Evolutionary conservation across 305 asterid species (phyloP).

Genomic region (Plantago lanceolata): DNA sequence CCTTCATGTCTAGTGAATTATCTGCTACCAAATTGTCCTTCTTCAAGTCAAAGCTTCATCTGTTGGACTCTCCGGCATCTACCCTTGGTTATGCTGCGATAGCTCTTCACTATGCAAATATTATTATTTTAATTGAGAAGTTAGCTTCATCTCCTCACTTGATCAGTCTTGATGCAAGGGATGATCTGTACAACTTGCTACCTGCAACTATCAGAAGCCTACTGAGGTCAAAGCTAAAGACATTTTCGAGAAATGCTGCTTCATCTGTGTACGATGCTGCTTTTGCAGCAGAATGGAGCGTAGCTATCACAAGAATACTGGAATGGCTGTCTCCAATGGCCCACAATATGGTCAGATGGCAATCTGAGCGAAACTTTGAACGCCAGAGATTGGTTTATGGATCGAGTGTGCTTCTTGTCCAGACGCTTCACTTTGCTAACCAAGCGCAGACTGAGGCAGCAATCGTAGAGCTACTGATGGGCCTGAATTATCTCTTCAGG

Average conservation of each 20-base stretch:
- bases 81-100: conserved; percentile 72
- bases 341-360: conserved; percentile 72
- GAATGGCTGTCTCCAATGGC: conserved; percentile 88
- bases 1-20: conserved; percentile 16
- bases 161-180: conserved; percentile 69
- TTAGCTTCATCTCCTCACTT: conserved; percentile 59
- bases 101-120: conserved; percentile 73
- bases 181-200: conserved; percentile 71
- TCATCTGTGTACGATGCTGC: conserved; percentile 48
- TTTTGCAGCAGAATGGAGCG: conserved; percentile 68
- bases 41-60: conserved; percentile 37
- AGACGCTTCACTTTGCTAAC: conserved; percentile 67
- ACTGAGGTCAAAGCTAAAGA: conserved; percentile 55
- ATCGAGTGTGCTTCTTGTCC: conserved; percentile 62
- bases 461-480: conserved; percentile 36
- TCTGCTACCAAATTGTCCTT: conserved; percentile 29
- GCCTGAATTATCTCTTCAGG: conserved; percentile 34
- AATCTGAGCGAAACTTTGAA: conserved; percentile 68
- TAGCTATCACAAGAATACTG: conserved; percentile 47
- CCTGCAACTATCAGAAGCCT: conserved; percentile 55
- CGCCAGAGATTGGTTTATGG: conserved; percentile 43
- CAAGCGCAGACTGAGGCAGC: conserved; percentile 39
- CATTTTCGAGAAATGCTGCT: conserved; percentile 34
- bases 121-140: conserved; percentile 69
- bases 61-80: conserved; percentile 35